phyloP scores from a whole-genome alignment of 78 protist species.

The Protostelium mycophagum region DNA sequence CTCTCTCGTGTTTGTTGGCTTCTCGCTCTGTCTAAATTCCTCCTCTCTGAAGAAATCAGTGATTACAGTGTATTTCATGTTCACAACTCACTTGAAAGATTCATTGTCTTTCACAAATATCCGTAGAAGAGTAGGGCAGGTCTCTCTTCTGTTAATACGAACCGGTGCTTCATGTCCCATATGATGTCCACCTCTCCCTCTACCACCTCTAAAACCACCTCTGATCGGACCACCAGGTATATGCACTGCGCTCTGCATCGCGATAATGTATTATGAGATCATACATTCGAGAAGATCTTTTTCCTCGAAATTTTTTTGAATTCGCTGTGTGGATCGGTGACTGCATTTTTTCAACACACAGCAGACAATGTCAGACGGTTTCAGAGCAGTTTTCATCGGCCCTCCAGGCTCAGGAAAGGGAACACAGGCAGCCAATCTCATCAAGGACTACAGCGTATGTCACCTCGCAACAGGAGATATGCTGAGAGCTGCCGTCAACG shows the following conservation, averaged over 20 bases:
- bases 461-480: slow-evolving; percentile 96
- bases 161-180: not conserved
- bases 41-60: not conserved
- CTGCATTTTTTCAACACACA: not conserved
- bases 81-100: not conserved
- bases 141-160: not conserved
- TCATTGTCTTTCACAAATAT: not conserved
- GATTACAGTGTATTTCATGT: not conserved
- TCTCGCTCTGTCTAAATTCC: not conserved
- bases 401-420: slow-evolving; percentile 95
- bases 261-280: not conserved
- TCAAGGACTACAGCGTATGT: slow-evolving; percentile 61
- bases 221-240: too few species aligned
- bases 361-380: slow-evolving; percentile 9
- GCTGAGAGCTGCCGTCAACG: slow-evolving; percentile 92
- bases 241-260: not conserved
- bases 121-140: not conserved
- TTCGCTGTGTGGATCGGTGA: not conserved
- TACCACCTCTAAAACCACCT: too few species aligned
- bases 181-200: not conserved
- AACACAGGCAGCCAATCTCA: slow-evolving; percentile 76
- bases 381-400: slow-evolving; percentile 69
- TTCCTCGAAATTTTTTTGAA: not conserved
- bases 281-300: not conserved
- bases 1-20: not conserved